Percentiles rank a stretch among this genome's conserved stretches.
These are phyloP conservation scores for Lactarius quietus DNA, from an alignment of 768 basidiomycete species.

Conservation along the genomic window DNA sequence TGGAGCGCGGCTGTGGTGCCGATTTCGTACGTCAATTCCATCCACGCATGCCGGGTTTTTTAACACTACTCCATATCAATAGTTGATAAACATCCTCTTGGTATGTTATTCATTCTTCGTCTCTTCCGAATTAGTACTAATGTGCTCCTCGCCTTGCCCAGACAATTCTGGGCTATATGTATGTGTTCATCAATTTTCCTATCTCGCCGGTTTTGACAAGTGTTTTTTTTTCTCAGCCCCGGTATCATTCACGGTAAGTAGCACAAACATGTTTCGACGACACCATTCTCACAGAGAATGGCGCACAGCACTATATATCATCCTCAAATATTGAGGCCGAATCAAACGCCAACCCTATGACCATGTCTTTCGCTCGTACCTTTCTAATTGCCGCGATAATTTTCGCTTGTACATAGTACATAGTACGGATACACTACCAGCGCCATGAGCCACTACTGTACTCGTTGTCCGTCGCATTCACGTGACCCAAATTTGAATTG, in stretches of 20 bases:
- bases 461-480: not conserved
- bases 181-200: constrained; percentile 31
- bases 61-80: not conserved
- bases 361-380: not conserved
- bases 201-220: constrained; percentile 15
- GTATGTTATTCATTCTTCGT: constrained; percentile 29
- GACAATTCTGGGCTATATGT: constrained; percentile 80
- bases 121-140: constrained; percentile 7
- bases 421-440: not conserved
- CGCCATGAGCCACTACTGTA: too few species aligned
- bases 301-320: constrained; percentile 68
- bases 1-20: constrained; percentile 78
- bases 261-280: constrained; percentile 21
- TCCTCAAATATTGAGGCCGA: constrained; percentile 61
- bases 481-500: not conserved
- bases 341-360: not conserved
- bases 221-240: constrained; percentile 43
- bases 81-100: constrained; percentile 71
- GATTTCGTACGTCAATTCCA: constrained; percentile 56
- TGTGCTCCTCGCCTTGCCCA: constrained; percentile 11
- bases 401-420: not conserved
- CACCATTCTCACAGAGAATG: not conserved
- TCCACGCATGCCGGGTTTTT: not conserved
- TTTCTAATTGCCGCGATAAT: not conserved
- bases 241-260: constrained; percentile 67